Base-by-base conservation (phyloP, 2,329 filamentous ascomycete genomes). In the Acephala macrosclerotiorum region DNA sequence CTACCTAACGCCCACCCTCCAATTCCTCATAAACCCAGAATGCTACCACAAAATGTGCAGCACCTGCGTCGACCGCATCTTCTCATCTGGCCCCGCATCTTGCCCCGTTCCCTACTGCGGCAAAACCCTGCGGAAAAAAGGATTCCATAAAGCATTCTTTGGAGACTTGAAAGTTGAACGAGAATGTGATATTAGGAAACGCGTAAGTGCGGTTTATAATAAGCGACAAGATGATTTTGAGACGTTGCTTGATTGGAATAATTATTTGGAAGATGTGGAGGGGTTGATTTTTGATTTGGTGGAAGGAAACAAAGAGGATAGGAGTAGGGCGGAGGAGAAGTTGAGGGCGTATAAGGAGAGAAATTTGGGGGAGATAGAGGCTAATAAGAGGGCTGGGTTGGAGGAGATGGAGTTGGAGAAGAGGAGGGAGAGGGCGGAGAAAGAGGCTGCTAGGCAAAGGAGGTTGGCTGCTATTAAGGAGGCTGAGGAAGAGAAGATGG, bases 41-140 rank as follows among this genome's bases (percentile, higher is more conserved):
- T 99, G 96, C 86, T 99, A 99, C 84, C 96, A 99, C 84, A 93
- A 93, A 72, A 98, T 99, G 93, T 99, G 96, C 84, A 91, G 93
- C 78, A 94, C 92, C 64, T 99, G 96, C 82, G 94, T 98, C 49
- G 92, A 95, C 79, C 91, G 95, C 63, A 92, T 98, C 74, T 99
- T 98, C 85, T 91, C 91, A 40, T 90, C 93, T 63, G 96, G 96
- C 0, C 96, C 96, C 0, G 93, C 94, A 63, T 92, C 94, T 68
- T 99, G 96, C 77, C 96, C 96, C 0, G 93, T 97, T 65, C 92
- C 93, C 0, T 92, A 91, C 47, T 99, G 96, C 80, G 87, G 89
- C 77, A 90, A 92, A 78, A 98, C 94, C 0, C 85, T 99, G 6
- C 90, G 96, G 1, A 92, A 94, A 75, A 87, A 89, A 65, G 89